Evolutionary conservation across 2,329 filamentous ascomycete genomes (phyloP).

Genomic region (Pseudocercospora vitis): DNA sequence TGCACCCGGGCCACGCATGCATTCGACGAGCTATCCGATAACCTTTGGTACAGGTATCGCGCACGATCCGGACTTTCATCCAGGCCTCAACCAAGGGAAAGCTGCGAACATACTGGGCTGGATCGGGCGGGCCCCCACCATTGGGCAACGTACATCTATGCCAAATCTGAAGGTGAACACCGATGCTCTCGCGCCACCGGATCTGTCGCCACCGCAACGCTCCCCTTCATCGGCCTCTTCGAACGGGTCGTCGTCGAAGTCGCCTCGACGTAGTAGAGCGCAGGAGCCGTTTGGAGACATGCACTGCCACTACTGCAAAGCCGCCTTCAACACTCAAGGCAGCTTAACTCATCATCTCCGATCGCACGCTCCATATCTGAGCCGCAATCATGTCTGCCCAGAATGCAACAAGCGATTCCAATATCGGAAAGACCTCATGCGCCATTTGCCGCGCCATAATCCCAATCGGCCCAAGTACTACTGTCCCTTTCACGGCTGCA

Average conservation of each 20-base stretch:
- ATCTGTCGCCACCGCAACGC: conserved; percentile 8
- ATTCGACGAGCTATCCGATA: conserved; percentile 8
- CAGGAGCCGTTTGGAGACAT: conserved; percentile 20
- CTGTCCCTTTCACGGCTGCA: conserved; percentile 23
- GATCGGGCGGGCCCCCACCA: conserved; percentile 16
- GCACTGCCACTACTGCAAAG: conserved; percentile 22
- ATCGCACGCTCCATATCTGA: conserved; percentile 24
- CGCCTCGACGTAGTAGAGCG: conserved; percentile 17
- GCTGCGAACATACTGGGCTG: conserved; percentile 20
- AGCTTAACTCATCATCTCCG: conserved; percentile 27
- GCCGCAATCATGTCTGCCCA: conserved; percentile 24
- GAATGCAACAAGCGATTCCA: conserved; percentile 28
- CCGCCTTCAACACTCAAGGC: conserved; percentile 22
- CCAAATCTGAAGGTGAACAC: conserved; percentile 19
- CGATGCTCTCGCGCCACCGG: conserved; percentile 18
- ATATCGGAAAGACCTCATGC: conserved; percentile 24
- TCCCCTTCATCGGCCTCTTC: conserved; percentile 28
- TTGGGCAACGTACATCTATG: conserved; percentile 13
- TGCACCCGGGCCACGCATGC: background rate
- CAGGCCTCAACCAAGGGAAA: conserved; percentile 1
- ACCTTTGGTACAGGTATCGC: conserved; percentile 12
- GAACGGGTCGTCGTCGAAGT: conserved; percentile 17
- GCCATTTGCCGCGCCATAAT: conserved; percentile 27
- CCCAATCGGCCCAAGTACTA: conserved; percentile 24
- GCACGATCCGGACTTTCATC: conserved; percentile 19